A percentile compares a stretch with the other conserved stretches of the same genome.
Conservation (phyloP, 2,329 filamentous ascomycete genomes). For the Pseudogymnoascus sp. region DNA sequence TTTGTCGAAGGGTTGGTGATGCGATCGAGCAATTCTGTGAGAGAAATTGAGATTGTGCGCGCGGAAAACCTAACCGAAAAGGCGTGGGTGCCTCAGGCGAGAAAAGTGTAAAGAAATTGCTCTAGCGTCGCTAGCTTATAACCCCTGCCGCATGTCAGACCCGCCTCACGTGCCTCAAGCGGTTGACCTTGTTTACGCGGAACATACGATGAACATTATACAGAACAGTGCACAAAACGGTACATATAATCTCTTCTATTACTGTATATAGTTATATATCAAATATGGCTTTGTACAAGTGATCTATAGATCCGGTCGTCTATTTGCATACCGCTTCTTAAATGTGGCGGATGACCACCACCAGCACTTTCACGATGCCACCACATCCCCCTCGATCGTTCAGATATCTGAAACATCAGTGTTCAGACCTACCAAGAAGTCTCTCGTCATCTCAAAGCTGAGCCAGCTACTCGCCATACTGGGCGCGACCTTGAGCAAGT, state of each 20-base stretch:
- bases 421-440: conserved; percentile 65
- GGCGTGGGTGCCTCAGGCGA: background rate
- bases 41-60: conserved; percentile 10
- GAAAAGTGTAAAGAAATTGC: background rate
- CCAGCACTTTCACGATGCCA: background rate
- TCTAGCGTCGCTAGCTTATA: background rate
- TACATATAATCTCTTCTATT: conserved; percentile 9
- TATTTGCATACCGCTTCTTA: conserved; percentile 2
- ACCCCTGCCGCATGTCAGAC: background rate
- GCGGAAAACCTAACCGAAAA: conserved; percentile 9
- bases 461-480: conserved; percentile 99
- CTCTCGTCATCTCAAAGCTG: conserved; percentile 88
- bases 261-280: conserved; percentile 4
- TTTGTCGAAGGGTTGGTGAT: conserved; percentile 17
- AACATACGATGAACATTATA: too few relatives aligned
- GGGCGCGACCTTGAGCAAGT: conserved; percentile 91
- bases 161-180: background rate
- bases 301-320: conserved; percentile 4
- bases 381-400: background rate
- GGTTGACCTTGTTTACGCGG: background rate
- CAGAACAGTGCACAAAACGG: background rate
- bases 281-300: conserved; percentile 8
- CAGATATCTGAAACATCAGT: conserved; percentile 28
- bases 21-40: conserved; percentile 13
- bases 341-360: background rate